Evolutionary conservation across 805 yeast genomes (phyloP).

Genomic region (Myxozyma neotropica): DNA sequence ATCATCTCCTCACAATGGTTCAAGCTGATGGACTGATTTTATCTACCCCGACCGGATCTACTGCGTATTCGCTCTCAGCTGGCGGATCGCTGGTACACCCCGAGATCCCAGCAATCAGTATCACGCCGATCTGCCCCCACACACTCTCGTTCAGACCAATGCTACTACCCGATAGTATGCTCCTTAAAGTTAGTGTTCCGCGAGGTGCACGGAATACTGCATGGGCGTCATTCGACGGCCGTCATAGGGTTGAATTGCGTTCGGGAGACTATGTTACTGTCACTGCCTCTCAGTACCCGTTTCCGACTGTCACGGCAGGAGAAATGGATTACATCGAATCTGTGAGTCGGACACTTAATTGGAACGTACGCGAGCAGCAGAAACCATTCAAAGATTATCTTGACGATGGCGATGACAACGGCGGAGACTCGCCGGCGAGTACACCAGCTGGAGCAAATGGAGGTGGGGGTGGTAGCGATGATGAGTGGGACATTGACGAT

Average conservation of each 20-base stretch:
- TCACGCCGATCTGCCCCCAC: slow-evolving; percentile 96
- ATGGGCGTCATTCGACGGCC: slow-evolving; percentile 97
- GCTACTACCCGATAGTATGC: slow-evolving; percentile 90
- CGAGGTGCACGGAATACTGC: slow-evolving; percentile 80
- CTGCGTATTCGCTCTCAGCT: slow-evolving; percentile 91
- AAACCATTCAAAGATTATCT: slow-evolving; percentile 67
- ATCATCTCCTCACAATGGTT: slow-evolving; percentile 78
- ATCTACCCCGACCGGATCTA: slow-evolving; percentile 95
- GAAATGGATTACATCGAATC: slow-evolving; percentile 74
- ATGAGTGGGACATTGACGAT: slow-evolving; percentile 36
- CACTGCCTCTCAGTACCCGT: slow-evolving; percentile 85
- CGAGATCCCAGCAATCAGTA: slow-evolving; percentile 85
- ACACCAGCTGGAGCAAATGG: background rate
- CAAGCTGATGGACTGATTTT: slow-evolving; percentile 93
- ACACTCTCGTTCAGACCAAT: slow-evolving; percentile 92
- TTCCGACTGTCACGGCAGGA: slow-evolving; percentile 83
- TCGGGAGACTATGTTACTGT: slow-evolving; percentile 86
- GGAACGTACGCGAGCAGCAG: slow-evolving; percentile 91
- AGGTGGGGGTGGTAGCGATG: slow-evolving; percentile 15
- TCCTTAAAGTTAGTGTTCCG: slow-evolving; percentile 79
- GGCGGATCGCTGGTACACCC: slow-evolving; percentile 97
- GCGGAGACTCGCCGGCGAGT: background rate
- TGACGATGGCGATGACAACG: slow-evolving; percentile 18
- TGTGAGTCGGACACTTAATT: slow-evolving; percentile 81
- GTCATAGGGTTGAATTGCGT: slow-evolving; percentile 75